Conservation (phyloP, 208 protist genomes). For the Acanthamoeba healyi region DNA sequence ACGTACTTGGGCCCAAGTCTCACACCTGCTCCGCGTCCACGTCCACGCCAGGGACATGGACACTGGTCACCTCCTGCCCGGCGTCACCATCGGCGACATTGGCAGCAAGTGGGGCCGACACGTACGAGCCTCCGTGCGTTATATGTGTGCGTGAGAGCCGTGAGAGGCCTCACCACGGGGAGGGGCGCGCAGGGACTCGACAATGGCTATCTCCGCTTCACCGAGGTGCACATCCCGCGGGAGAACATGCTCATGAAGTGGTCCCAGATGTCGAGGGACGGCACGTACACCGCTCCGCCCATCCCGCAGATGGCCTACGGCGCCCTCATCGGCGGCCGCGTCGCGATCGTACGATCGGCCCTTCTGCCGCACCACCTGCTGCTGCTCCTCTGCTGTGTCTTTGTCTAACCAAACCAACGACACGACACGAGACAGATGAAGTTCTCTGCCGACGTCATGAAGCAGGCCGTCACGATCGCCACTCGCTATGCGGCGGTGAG, state of each 20-base stretch:
- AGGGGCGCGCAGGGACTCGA: slow-evolving; percentile 79
- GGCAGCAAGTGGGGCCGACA: slow-evolving; percentile 83
- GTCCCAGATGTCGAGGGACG: slow-evolving; percentile 76
- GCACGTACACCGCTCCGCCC: slow-evolving; percentile 32
- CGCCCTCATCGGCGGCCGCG: slow-evolving; percentile 68
- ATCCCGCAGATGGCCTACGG: slow-evolving; percentile 70
- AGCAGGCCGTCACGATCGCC: slow-evolving; percentile 79
- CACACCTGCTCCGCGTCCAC: too few relatives aligned
- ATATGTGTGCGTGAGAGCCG: neutral
- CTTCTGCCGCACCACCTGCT: neutral
- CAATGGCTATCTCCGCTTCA: slow-evolving; percentile 85
- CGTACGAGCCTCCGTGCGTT: neutral
- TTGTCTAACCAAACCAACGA: too few relatives aligned
- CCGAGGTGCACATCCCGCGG: slow-evolving; percentile 81
- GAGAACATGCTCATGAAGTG: slow-evolving; percentile 78
- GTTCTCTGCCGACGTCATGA: slow-evolving; percentile 36
- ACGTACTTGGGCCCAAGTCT: too few relatives aligned
- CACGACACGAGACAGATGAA: slow-evolving; percentile 35
- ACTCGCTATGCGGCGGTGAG: slow-evolving; percentile 80
- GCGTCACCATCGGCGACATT: slow-evolving; percentile 81
- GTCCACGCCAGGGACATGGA: neutral
- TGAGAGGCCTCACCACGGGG: neutral
- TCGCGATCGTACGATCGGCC: neutral
- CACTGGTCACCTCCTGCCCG: slow-evolving; percentile 29
- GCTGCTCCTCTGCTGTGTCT: neutral